Evolutionary conservation across 1,284 basidiomycete species (phyloP).

Genomic region (Leccinum subrobustum): DNA sequence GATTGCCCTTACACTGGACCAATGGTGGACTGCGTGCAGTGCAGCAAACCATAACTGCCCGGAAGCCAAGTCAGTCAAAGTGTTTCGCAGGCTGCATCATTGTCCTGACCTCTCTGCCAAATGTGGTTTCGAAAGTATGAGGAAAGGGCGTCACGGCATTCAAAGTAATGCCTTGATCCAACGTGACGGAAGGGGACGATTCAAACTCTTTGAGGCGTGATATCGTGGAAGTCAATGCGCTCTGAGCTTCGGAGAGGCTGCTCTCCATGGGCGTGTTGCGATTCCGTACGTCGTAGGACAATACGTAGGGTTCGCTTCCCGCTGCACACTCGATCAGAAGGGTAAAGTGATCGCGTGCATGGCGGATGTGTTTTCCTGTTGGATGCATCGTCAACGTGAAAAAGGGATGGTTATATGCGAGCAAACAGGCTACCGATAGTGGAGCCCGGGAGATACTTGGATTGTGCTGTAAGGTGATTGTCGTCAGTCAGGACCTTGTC

Average conservation of each 20-base stretch:
- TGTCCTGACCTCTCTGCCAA: slow-evolving; percentile 71
- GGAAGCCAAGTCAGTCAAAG: slow-evolving; percentile 10
- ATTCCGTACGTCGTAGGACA: slow-evolving; percentile 73
- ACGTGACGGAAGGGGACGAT: slow-evolving; percentile 37
- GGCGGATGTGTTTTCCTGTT: slow-evolving; percentile 77
- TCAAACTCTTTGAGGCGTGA: slow-evolving; percentile 53
- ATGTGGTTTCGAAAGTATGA: slow-evolving; percentile 72
- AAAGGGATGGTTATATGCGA: not conserved
- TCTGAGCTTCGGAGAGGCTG: slow-evolving; percentile 55
- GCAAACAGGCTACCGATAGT: slow-evolving; percentile 63
- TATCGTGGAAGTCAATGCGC: slow-evolving; percentile 57
- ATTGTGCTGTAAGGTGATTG: slow-evolving; percentile 63
- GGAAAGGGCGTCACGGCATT: slow-evolving; percentile 77
- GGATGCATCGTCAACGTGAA: slow-evolving; percentile 4
- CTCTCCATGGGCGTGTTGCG: slow-evolving; percentile 83
- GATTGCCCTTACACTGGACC: slow-evolving; percentile 66
- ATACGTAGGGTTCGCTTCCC: slow-evolving; percentile 48
- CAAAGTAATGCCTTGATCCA: slow-evolving; percentile 60
- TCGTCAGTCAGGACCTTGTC: slow-evolving; percentile 63
- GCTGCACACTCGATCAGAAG: slow-evolving; percentile 58
- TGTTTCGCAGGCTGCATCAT: not conserved
- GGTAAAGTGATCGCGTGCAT: slow-evolving; percentile 77
- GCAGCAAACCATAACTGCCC: slow-evolving; percentile 81
- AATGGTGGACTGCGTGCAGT: slow-evolving; percentile 82
- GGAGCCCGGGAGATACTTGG: slow-evolving; percentile 73